Conservation (phyloP, 768 basidiomycete genomes). For the Epithele typhae region DNA sequence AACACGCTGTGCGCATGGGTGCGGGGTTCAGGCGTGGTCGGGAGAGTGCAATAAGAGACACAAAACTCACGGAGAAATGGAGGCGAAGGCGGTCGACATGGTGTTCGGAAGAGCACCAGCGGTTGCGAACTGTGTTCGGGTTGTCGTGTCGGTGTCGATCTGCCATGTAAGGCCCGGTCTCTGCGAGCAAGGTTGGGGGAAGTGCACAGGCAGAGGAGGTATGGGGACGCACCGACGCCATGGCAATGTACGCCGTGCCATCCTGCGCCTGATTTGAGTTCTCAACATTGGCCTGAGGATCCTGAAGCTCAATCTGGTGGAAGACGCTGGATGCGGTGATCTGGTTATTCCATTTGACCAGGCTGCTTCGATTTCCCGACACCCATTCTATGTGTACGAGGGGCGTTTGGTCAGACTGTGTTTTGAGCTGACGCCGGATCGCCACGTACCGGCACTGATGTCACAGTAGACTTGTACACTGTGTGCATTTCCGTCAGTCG, state of each 20-base stretch:
- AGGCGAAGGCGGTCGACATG: neutral
- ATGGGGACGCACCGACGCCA: neutral
- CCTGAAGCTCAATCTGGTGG: neutral
- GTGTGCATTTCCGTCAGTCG: conserved; percentile 30
- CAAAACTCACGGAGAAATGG: neutral
- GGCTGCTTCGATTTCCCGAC: neutral
- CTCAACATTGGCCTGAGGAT: neutral
- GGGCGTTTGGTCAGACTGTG: too few relatives aligned
- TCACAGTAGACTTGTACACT: conserved; percentile 35
- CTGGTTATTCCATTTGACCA: neutral
- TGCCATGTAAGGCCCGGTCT: neutral
- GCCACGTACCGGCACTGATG: conserved; percentile 27
- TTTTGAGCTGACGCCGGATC: neutral
- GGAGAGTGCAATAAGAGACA: too few relatives aligned
- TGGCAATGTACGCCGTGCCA: neutral
- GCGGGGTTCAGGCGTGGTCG: too few relatives aligned
- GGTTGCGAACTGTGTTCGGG: neutral
- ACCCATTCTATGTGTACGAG: neutral
- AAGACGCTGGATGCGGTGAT: neutral
- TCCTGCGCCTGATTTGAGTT: neutral
- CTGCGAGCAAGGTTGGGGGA: neutral
- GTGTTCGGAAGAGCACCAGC: neutral
- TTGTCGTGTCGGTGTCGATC: neutral
- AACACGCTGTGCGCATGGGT: neutral
- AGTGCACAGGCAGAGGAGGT: neutral